phyloP scores from a whole-genome alignment of 148 eudicot genomes.

The Rhododendron griersonianum region DNA sequence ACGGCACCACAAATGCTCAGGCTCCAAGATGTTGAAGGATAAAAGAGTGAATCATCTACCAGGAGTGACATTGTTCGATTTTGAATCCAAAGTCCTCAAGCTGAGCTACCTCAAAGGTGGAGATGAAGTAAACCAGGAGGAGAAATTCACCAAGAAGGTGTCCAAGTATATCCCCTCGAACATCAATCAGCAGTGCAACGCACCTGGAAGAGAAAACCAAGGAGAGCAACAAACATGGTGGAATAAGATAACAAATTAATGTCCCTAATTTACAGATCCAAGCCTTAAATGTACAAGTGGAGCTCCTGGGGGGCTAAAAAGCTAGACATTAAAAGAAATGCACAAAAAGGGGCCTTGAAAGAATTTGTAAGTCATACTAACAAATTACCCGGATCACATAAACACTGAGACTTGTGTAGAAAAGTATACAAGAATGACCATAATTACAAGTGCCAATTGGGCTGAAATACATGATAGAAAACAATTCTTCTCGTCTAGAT shows the following conservation, averaged over 20 bases:
- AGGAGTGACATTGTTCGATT: background rate
- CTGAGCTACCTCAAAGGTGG: background rate
- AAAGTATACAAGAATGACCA: conserved; percentile 39
- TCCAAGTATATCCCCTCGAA: background rate
- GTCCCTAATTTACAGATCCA: background rate
- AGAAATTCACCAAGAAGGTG: background rate
- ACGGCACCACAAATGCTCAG: background rate
- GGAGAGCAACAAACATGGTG: background rate
- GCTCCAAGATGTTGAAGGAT: background rate
- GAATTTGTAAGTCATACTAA: conserved; percentile 27
- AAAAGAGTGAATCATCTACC: background rate
- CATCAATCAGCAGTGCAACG: background rate
- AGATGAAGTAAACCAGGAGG: background rate
- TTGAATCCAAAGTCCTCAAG: background rate
- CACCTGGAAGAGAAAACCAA: conserved; percentile 7
- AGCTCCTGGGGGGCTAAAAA: background rate
- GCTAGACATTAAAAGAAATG: background rate
- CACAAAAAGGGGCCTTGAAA: background rate
- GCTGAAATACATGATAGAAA: conserved; percentile 15
- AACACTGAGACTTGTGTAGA: conserved; percentile 31
- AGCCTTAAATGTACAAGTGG: background rate
- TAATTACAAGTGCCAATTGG: conserved; percentile 49
- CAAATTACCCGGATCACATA: conserved; percentile 22
- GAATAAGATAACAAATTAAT: background rate
- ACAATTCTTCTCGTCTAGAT: conserved; percentile 20